Evolutionary conservation across 192 early-diverging fungal species (phyloP), one percentile per base, ranked within the genome.

Genomic region (Podila epigama): DNA sequence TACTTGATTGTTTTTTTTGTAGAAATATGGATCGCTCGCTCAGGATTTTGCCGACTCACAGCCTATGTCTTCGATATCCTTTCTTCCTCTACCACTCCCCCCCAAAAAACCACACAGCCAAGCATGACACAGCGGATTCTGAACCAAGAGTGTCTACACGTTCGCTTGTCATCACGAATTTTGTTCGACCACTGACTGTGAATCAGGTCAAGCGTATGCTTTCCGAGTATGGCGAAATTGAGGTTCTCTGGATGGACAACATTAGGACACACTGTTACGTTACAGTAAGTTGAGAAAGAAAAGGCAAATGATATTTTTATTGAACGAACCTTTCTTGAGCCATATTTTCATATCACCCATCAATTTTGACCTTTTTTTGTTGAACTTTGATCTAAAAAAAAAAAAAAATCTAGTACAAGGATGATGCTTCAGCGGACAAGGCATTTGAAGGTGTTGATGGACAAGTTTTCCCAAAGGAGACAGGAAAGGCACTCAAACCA

Each of bases 201-300:
- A 70, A 71, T 37, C 70, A 83, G 35, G 85, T 86, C 62, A 75
- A 81, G 58, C 51, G 69, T 20, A 61, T 88, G 29, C 66, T 87
- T 16, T 63, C 66, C 51, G 62, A 84, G 57, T 86, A 79, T 68
- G 89, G 89, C 20, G 78, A 66, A 22, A 51, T 88, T 9, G 84
- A 88, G 18, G 68, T 66, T 36, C 66, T 90, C 12, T 90, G 89
- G 89, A 85, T 90, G 82, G 84, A 90, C 58, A 70, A 51, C 40
- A 89, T 90, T 61, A 85, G 86, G 42, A 85, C 88, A 3, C 89
- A 90, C 63, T 85, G 87, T 54, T 90, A 84, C 78, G 88, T 88
- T 10, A 70, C 75, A 31, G 89, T 89, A 85, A 84, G 77, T 29
- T 32, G 4, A 28, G 11, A 36, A 31, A 8, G 9, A 55, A 34